phyloP scores from a whole-genome alignment of 352 stramenopile species.

The Pythium pectinolyticum region DNA sequence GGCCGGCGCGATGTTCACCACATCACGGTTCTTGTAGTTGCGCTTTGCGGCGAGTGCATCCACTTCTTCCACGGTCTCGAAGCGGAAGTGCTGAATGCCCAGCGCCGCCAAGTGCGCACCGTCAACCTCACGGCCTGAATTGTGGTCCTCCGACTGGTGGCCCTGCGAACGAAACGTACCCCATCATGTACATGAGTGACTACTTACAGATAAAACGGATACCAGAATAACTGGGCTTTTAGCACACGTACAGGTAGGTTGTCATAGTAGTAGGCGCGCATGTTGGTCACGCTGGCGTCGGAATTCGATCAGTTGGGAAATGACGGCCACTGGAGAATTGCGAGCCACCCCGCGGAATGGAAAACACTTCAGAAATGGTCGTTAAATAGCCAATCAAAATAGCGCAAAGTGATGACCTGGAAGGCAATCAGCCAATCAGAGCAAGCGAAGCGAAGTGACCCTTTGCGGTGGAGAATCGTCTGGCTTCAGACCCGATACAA shows the following conservation, averaged over 20 bases:
- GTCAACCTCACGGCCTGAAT: constrained; percentile 24
- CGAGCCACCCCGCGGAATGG: constrained; percentile 7
- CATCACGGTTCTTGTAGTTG: constrained; percentile 31
- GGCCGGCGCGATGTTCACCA: constrained; percentile 29
- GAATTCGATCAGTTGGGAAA: constrained; percentile 10
- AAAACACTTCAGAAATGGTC: background rate
- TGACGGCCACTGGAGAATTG: constrained; percentile 4
- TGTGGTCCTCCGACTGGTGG: constrained; percentile 26
- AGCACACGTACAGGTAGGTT: constrained; percentile 28
- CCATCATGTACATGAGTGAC: background rate
- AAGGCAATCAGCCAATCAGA: constrained; percentile 20
- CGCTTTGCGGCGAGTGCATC: constrained; percentile 24
- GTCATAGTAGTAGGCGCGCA: constrained; percentile 34
- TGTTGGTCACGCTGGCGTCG: constrained; percentile 1
- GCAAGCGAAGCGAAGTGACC: background rate
- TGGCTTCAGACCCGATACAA: background rate
- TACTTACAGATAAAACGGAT: background rate
- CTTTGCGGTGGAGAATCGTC: background rate
- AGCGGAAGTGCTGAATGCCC: constrained; percentile 27
- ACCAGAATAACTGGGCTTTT: background rate
- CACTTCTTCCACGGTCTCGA: constrained; percentile 26
- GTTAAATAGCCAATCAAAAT: constrained; percentile 21
- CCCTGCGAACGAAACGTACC: too few relatives aligned
- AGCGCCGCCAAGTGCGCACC: constrained; percentile 15
- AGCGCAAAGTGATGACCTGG: constrained; percentile 13